Evolutionary conservation across 176 grass and related monocot species (phyloP).

Genomic region (Aechmea fasciata): DNA sequence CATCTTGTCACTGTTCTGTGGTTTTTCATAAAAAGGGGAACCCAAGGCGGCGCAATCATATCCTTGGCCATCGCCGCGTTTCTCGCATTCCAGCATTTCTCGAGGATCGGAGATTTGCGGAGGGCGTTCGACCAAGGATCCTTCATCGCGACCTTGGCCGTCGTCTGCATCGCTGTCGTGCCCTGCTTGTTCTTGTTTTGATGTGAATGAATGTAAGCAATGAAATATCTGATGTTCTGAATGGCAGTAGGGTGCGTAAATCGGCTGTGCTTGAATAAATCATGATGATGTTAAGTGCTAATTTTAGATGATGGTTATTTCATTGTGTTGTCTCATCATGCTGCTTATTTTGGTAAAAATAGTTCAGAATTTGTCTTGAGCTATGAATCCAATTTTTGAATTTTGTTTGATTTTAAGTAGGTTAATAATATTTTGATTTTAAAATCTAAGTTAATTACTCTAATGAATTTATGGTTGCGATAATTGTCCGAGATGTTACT

Average conservation of each 20-base stretch:
- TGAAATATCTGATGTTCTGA: neutral
- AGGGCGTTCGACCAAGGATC: constrained; percentile 71
- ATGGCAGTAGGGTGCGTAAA: neutral
- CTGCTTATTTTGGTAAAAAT: too few relatives aligned
- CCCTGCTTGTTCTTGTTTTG: constrained; percentile 56
- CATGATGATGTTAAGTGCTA: too few relatives aligned
- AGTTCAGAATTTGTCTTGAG: too few relatives aligned
- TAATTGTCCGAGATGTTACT: too few relatives aligned
- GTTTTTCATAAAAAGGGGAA: constrained; percentile 37
- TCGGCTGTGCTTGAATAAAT: neutral
- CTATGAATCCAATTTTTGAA: too few relatives aligned
- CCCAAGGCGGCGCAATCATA: constrained; percentile 62
- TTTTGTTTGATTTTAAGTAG: too few relatives aligned
- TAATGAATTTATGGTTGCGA: too few relatives aligned
- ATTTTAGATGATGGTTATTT: too few relatives aligned
- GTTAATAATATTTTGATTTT: too few relatives aligned
- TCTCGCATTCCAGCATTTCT: constrained; percentile 86
- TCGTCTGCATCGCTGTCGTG: constrained; percentile 37
- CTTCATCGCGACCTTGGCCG: constrained; percentile 60
- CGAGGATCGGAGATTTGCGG: constrained; percentile 40
- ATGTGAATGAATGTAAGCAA: constrained; percentile 4
- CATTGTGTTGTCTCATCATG: too few relatives aligned
- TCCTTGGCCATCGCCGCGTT: constrained; percentile 60
- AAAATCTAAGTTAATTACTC: too few relatives aligned
- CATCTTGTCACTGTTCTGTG: neutral